phyloP scores from a whole-genome alignment of 371 early-diverging fungal species.

The Circinella minor region DNA sequence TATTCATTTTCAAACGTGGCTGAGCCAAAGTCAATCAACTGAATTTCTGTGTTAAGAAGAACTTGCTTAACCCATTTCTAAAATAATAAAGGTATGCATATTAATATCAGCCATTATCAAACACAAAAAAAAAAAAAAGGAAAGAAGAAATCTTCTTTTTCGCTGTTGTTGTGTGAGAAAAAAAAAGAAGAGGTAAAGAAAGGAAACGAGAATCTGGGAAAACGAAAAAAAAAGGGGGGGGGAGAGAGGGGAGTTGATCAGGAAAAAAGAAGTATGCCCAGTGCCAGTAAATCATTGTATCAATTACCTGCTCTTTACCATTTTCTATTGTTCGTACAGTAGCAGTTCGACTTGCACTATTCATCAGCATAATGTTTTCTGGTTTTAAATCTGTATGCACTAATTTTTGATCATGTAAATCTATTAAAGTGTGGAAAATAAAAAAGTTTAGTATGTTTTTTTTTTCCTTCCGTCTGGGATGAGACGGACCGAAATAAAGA shows the following conservation, averaged over 20 bases:
- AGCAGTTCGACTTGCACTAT: conserved; percentile 8
- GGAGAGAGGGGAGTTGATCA: no score
- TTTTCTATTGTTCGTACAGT: conserved; percentile 4
- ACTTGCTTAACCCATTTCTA: conserved; percentile 40
- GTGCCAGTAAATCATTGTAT: background rate
- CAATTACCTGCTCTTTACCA: conserved; percentile 28
- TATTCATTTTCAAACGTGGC: conserved; percentile 95
- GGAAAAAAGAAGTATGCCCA: no score
- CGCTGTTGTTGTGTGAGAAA: no score
- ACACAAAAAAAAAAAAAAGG: no score
- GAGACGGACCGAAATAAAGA: background rate
- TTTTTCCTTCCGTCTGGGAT: background rate
- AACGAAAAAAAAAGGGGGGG: no score
- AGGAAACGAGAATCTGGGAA: no score
- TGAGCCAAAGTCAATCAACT: conserved; percentile 95
- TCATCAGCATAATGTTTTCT: conserved; percentile 71
- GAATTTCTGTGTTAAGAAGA: conserved; percentile 75
- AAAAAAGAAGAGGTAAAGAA: no score
- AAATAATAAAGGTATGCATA: no score
- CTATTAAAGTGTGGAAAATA: conserved; percentile 31
- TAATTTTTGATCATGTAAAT: conserved; percentile 81
- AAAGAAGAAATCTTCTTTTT: no score
- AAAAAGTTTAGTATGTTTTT: background rate
- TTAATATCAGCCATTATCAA: no score
- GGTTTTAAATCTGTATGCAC: conserved; percentile 94